phyloP scores from a whole-genome alignment of 2,329 filamentous ascomycete genomes.

The Cytospora mali region DNA sequence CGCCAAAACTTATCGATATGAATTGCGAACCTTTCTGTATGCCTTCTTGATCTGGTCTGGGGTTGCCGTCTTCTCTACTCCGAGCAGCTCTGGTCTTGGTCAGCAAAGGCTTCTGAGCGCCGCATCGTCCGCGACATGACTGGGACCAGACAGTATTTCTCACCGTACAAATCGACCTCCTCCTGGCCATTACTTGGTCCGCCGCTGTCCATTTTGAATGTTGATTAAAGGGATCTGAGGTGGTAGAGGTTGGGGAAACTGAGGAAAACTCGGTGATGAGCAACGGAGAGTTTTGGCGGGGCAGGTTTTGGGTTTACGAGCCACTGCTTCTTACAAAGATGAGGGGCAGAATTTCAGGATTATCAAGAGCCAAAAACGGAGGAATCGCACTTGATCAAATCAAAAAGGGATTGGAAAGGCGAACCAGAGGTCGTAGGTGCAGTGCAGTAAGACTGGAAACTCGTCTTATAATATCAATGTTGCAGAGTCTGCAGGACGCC shows the following conservation, averaged over 20 bases:
- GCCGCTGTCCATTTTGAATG: slow-evolving; percentile 32
- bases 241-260: background rate
- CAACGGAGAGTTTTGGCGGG: slow-evolving; percentile 22
- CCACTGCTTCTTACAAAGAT: background rate
- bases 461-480: background rate
- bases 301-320: slow-evolving; percentile 3
- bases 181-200: slow-evolving; percentile 38
- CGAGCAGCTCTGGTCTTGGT: slow-evolving; percentile 69
- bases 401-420: background rate
- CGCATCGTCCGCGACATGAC: background rate
- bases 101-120: slow-evolving; percentile 2
- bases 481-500: slow-evolving; percentile 2
- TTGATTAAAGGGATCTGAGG: background rate
- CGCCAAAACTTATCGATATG: background rate
- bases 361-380: background rate
- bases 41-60: slow-evolving; percentile 91
- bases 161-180: slow-evolving; percentile 62
- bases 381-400: background rate
- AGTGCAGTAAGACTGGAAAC: background rate
- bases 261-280: slow-evolving; percentile 6
- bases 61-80: slow-evolving; percentile 69
- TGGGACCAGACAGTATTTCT: slow-evolving; percentile 23
- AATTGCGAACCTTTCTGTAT: slow-evolving; percentile 77
- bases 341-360: background rate
- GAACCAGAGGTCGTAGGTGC: background rate